Conservation (phyloP, 2,329 filamentous ascomycete species). For the Lomentospora prolificans region DNA sequence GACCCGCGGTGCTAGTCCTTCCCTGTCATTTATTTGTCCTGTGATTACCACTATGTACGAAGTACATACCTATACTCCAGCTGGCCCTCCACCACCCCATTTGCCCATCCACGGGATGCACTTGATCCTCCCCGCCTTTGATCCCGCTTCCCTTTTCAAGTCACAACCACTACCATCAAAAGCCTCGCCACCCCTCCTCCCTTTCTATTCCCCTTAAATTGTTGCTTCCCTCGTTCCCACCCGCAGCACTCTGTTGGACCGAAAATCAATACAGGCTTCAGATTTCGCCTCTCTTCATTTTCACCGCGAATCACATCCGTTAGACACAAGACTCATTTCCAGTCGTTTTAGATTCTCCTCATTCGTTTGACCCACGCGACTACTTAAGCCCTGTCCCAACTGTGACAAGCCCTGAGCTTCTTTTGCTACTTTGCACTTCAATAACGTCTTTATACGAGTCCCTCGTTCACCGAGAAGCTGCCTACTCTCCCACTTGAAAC, state of each 20-base stretch:
- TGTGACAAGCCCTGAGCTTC: too few species aligned
- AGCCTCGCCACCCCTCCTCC: constrained; percentile 6
- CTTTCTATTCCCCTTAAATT: not conserved
- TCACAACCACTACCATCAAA: not conserved
- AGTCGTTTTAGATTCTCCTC: not conserved
- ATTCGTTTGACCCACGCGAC: too few species aligned
- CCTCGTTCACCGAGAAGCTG: not conserved
- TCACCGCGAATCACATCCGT: not conserved
- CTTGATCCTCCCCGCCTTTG: constrained; percentile 3
- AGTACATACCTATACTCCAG: too few species aligned
- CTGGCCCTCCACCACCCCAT: too few species aligned
- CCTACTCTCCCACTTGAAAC: not conserved
- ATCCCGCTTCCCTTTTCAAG: not conserved
- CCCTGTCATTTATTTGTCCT: too few species aligned
- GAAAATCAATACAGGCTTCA: not conserved
- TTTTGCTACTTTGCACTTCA: not conserved
- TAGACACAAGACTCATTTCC: not conserved
- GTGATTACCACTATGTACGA: too few species aligned
- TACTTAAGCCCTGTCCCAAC: too few species aligned
- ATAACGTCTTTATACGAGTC: not conserved
- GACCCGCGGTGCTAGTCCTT: too few species aligned
- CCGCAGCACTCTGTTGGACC: not conserved
- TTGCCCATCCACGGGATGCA: too few species aligned
- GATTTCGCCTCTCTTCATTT: not conserved
- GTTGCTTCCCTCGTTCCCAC: not conserved